Base-by-base conservation (phyloP, 768 basidiomycete genomes). In the Pulveroboletus ravenelii region DNA sequence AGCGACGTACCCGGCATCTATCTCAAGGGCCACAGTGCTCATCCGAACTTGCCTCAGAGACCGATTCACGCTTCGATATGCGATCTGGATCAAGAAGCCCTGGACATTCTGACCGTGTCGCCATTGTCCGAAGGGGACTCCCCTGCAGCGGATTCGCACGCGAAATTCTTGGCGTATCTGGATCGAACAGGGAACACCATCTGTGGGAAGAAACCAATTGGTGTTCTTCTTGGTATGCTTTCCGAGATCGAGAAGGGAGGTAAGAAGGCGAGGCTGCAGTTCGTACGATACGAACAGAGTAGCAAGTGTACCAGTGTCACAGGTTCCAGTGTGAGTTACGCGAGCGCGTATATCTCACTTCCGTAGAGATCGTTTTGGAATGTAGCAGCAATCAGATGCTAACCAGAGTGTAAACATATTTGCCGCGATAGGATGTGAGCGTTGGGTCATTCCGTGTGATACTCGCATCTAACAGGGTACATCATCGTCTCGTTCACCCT, bases 241-340 rank as follows among this genome's bases (percentile, higher is more conserved):
- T 60, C 80, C 6, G 69, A 68, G 5, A 63, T 94, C 51, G 80
- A 83, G 65, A 69, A 71, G 43, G 67, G 70, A 29, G 49, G 65
- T 41, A 62, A 50, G 52, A 58, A 52, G 25, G 44, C 55, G 56
- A 73, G 68, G 20, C 66, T 93, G 45, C 81, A 82, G 55, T 99
- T 92, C 83, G 90, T 96, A 20, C 75, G 85, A 57, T 99, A 99
- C 67, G 93, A 90, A 64, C 95, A 98, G 70, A 98, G 93, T 64
- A 88, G 83, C 62, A 74, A 78, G 49, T 93, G 89, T 62, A 56
- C 73, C 56, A 80, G 70, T 15, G 62, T 87, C 47, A 70, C 74
- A 41, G 90, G 93, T 66, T 90, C 87, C 31, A 97, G 95, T 63
- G 96, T 99, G 18, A 95, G 93, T 68, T 99, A 99, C 64, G 94